These are phyloP conservation scores for Chlamydomonas asymmetrica DNA, from an alignment of 139 green algal species.

Conservation along the genomic window DNA sequence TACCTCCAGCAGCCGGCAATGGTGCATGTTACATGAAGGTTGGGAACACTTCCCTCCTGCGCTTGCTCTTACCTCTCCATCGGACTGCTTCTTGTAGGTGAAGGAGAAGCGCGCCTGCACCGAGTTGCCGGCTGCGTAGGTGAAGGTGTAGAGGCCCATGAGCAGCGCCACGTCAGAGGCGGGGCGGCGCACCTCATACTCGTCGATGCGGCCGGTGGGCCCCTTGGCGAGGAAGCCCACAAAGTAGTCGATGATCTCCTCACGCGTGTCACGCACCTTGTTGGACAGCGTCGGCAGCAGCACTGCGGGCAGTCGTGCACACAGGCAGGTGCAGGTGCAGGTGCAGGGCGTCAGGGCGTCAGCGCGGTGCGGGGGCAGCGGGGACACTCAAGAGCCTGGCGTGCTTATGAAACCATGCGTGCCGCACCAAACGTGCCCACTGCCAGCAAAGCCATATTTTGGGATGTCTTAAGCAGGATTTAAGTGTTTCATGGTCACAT, in stretches of 20 bases:
- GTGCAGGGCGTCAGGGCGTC: neutral
- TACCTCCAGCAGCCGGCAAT: too few relatives aligned
- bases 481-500: neutral
- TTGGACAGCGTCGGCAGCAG: constrained; percentile 25
- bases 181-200: neutral
- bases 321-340: too few relatives aligned
- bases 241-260: constrained; percentile 22
- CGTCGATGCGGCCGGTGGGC: neutral
- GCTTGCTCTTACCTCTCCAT: too few relatives aligned
- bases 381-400: neutral
- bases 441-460: neutral
- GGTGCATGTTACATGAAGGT: too few relatives aligned
- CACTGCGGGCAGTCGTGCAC: neutral
- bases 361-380: neutral
- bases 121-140: neutral
- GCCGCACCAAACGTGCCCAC: neutral
- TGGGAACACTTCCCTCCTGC: too few relatives aligned
- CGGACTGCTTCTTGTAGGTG: neutral
- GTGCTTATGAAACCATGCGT: too few relatives aligned
- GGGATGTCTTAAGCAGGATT: neutral
- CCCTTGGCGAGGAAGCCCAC: neutral
- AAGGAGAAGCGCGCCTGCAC: constrained; percentile 6
- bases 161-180: neutral
- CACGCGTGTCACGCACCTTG: neutral
- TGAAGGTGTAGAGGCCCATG: constrained; percentile 19